A percentile compares a stretch with the other conserved stretches of the same genome.
These are phyloP conservation scores for Nepenthes mirabilis DNA, from an alignment of 148 eudicot species.

Conservation along the genomic window DNA sequence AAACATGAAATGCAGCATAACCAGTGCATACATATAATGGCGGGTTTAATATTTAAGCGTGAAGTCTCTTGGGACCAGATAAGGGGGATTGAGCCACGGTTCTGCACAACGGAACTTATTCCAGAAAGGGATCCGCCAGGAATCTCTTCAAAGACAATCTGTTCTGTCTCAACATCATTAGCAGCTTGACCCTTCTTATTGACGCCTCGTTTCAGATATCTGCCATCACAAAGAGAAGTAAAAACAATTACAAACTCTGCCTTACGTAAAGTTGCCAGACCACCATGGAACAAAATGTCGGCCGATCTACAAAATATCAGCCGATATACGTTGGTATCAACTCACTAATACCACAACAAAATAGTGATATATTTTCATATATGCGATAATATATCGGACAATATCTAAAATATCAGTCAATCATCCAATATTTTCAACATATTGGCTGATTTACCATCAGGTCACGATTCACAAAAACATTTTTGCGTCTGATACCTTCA, in stretches of 20 bases:
- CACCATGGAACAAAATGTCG: background rate
- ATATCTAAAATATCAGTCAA: too few relatives aligned
- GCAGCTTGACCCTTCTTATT: constrained; percentile 97
- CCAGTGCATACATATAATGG: constrained; percentile 63
- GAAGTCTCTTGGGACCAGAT: constrained; percentile 98
- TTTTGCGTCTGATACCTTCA: too few relatives aligned
- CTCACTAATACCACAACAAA: too few relatives aligned
- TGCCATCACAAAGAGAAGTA: constrained; percentile 18
- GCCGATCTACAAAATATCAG: background rate
- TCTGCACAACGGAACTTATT: constrained; percentile 88
- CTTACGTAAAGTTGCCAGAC: background rate
- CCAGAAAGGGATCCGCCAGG: constrained; percentile 30
- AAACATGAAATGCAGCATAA: background rate
- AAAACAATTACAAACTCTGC: constrained; percentile 2
- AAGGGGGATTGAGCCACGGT: constrained; percentile 93
- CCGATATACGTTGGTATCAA: too few relatives aligned
- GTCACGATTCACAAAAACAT: too few relatives aligned
- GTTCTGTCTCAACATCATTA: constrained; percentile 98
- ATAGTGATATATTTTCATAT: too few relatives aligned
- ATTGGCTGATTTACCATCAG: too few relatives aligned
- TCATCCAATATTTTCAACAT: too few relatives aligned
- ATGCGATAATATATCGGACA: too few relatives aligned
- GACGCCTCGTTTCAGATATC: constrained; percentile 90
- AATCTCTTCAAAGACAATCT: constrained; percentile 75
- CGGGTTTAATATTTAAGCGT: constrained; percentile 71